A percentile compares a stretch with the other conserved stretches of the same genome.
These are phyloP conservation scores for Boletus tomentosulus DNA, from an alignment of 768 basidiomycete genomes.

Conservation along the genomic window DNA sequence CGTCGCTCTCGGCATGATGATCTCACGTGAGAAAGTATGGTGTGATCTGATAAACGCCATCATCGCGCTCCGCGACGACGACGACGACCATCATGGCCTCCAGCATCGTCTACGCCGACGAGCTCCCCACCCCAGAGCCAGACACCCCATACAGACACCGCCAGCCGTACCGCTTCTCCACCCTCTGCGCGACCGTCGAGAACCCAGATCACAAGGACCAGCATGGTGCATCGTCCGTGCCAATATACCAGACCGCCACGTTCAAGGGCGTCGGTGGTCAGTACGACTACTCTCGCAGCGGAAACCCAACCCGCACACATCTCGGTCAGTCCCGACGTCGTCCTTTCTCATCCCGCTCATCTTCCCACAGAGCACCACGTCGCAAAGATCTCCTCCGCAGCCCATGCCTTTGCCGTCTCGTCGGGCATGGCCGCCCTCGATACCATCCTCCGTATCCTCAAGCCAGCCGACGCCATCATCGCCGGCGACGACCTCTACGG, in stretches of 20 bases:
- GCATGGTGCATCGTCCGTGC: constrained; percentile 89
- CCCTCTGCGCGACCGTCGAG: constrained; percentile 87
- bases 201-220: constrained; percentile 92
- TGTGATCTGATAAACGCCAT: constrained; percentile 4
- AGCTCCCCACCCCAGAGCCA: constrained; percentile 78
- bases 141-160: constrained; percentile 67
- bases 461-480: constrained; percentile 93
- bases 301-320: constrained; percentile 94
- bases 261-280: constrained; percentile 91
- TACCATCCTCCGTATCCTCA: constrained; percentile 87
- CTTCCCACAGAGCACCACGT: constrained; percentile 80
- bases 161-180: constrained; percentile 85
- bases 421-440: constrained; percentile 99
- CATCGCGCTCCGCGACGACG: constrained; percentile 5
- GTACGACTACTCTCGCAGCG: constrained; percentile 93
- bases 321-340: constrained; percentile 56
- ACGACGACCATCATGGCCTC: constrained; percentile 3
- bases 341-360: neutral
- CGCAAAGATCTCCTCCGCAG: constrained; percentile 92
- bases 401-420: constrained; percentile 86
- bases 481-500: constrained; percentile 98
- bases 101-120: constrained; percentile 30
- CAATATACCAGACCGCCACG: constrained; percentile 97
- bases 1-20: constrained; percentile 20
- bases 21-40: constrained; percentile 21